Evolutionary conservation across 1,139 yeast species (phyloP).

Genomic region (Tardiomyces depauwii): DNA sequence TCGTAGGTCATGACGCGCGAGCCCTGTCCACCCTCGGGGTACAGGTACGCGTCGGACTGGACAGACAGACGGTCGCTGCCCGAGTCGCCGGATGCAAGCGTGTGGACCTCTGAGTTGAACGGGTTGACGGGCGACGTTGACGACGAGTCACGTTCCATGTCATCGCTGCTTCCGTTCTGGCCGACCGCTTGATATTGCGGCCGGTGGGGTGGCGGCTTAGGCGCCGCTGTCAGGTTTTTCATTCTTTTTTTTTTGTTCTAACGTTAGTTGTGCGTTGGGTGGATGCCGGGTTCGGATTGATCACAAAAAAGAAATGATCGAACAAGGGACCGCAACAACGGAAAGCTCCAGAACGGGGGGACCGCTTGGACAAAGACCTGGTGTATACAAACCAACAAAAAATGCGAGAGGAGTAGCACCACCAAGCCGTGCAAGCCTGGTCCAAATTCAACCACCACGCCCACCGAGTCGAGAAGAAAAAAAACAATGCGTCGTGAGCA

Average conservation of each 20-base stretch:
- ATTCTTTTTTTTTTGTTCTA: constrained; percentile 2
- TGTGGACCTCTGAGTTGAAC: constrained; percentile 17
- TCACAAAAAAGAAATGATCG: too few species aligned
- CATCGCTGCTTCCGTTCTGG: constrained; percentile 11
- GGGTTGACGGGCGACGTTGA: constrained; percentile 16
- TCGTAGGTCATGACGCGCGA: not conserved
- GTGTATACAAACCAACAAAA: too few species aligned
- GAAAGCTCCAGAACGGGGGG: too few species aligned
- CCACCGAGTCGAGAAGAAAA: not conserved
- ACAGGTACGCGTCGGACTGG: not conserved
- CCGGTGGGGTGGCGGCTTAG: constrained; percentile 10
- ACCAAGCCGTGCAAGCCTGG: too few species aligned
- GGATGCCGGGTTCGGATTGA: too few species aligned
- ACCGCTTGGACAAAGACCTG: too few species aligned
- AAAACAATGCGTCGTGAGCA: not conserved
- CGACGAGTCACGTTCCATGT: constrained; percentile 10
- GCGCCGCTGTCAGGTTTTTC: constrained; percentile 17
- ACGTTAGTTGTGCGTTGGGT: not conserved
- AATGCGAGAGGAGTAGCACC: too few species aligned
- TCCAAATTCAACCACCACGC: too few species aligned
- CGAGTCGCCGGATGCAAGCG: constrained; percentile 14
- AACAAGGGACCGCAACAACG: too few species aligned
- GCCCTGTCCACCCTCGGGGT: not conserved
- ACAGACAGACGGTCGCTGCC: not conserved
- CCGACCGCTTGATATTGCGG: constrained; percentile 3